Conservation (phyloP, 371 early-diverging fungal species). For the Rhizopus sp. region DNA sequence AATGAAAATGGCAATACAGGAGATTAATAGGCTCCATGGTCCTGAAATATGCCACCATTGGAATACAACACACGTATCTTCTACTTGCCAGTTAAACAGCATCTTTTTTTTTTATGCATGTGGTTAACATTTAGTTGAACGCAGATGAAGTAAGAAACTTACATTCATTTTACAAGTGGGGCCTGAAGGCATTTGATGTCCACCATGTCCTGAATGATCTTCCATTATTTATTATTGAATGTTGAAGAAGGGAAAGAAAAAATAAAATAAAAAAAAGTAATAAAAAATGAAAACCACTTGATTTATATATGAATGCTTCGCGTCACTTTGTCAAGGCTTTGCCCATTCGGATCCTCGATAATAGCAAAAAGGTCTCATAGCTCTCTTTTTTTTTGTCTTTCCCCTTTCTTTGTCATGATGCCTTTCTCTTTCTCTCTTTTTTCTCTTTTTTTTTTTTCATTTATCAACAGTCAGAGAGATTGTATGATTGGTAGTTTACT, state of each 20-base stretch:
- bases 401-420: no score
- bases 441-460: no score
- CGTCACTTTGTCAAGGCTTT: no score
- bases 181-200: slow-evolving; percentile 21
- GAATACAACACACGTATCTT: slow-evolving; percentile 78
- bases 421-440: no score
- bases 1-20: slow-evolving; percentile 58
- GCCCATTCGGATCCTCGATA: no score
- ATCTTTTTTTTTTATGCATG: slow-evolving; percentile 48
- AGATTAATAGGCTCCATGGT: slow-evolving; percentile 46
- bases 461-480: no score
- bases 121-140: background rate
- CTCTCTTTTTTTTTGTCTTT: no score
- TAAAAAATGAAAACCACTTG: background rate
- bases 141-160: slow-evolving; percentile 1
- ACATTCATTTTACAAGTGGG: slow-evolving; percentile 39
- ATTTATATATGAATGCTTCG: background rate
- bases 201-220: slow-evolving; percentile 27
- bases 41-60: slow-evolving; percentile 75
- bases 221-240: slow-evolving; percentile 16
- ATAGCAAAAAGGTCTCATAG: no score
- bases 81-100: slow-evolving; percentile 78
- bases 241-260: background rate
- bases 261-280: slow-evolving; percentile 3
- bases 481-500: no score